A percentile compares a stretch with the other conserved stretches of the same genome.
phyloP scores from a whole-genome alignment of 2,329 filamentous ascomycete genomes.

The Penicillium glabrum region DNA sequence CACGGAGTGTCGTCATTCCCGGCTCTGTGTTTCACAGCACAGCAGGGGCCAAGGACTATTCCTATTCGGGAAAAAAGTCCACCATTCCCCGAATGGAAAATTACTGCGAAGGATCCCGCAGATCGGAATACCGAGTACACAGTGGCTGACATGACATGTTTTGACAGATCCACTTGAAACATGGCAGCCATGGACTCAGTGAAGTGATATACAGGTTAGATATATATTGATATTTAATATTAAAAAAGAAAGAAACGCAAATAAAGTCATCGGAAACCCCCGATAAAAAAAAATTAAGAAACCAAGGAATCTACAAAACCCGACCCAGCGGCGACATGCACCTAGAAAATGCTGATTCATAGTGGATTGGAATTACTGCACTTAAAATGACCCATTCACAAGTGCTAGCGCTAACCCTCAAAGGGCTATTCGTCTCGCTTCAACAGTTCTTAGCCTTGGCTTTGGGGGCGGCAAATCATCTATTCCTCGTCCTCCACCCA shows the following conservation, averaged over 20 bases:
- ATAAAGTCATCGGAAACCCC: too few relatives aligned
- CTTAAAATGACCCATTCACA: not conserved
- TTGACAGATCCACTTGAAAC: not conserved
- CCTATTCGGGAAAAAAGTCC: not conserved
- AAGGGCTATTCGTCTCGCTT: not conserved
- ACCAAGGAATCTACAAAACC: not conserved
- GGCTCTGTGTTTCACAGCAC: constrained; percentile 2
- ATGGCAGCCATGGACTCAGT: not conserved
- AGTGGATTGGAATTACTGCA: not conserved
- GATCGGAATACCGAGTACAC: constrained; percentile 1
- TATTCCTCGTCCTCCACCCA: not conserved
- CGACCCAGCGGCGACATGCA: constrained; percentile 2
- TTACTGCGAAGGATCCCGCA: not conserved
- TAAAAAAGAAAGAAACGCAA: too few relatives aligned
- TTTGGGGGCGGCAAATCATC: constrained; percentile 6
- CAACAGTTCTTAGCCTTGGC: not conserved
- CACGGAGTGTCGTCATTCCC: constrained; percentile 8
- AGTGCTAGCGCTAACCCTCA: not conserved
- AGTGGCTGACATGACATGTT: not conserved
- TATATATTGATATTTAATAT: too few relatives aligned
- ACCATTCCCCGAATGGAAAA: not conserved
- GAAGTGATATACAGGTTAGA: not conserved
- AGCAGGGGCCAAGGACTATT: constrained; percentile 4
- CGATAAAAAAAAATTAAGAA: not conserved
- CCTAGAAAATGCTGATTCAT: not conserved